phyloP scores from a whole-genome alignment of 331 rosid genomes.

The Saraca asoca region DNA sequence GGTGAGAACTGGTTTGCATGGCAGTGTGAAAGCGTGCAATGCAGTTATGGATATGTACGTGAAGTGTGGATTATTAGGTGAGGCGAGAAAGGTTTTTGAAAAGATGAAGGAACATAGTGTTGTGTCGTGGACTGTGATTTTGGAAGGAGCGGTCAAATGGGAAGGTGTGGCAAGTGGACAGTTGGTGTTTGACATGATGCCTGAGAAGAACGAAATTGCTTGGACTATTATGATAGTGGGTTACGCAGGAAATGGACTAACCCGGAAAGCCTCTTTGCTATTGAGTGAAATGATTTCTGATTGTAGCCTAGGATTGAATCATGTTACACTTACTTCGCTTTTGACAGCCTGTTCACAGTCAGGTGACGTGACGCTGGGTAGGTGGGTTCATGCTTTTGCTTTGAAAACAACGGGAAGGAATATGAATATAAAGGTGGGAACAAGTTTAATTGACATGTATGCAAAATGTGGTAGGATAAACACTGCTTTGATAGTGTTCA shows the following conservation, averaged over 20 bases:
- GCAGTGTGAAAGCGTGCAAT: constrained; percentile 52
- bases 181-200: constrained; percentile 63
- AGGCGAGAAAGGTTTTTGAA: constrained; percentile 55
- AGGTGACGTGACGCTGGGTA: constrained; percentile 52
- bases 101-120: constrained; percentile 54
- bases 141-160: too few species aligned
- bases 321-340: too few species aligned
- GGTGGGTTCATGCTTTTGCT: constrained; percentile 75
- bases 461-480: constrained; percentile 69
- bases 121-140: too few species aligned
- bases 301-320: constrained; percentile 46
- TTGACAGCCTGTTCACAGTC: constrained; percentile 63
- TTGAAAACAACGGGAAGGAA: constrained; percentile 51
- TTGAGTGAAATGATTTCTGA: constrained; percentile 57
- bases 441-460: constrained; percentile 73
- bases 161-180: too few species aligned
- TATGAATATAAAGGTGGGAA: constrained; percentile 57
- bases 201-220: constrained; percentile 72
- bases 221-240: constrained; percentile 76
- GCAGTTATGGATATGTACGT: constrained; percentile 72
- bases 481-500: constrained; percentile 49
- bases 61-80: constrained; percentile 54
- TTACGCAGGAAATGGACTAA: constrained; percentile 53
- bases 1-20: too few species aligned
- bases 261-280: constrained; percentile 50